Evolutionary conservation across 78 protist species (phyloP).

Genomic region (Tieghemostelium lacteum): DNA sequence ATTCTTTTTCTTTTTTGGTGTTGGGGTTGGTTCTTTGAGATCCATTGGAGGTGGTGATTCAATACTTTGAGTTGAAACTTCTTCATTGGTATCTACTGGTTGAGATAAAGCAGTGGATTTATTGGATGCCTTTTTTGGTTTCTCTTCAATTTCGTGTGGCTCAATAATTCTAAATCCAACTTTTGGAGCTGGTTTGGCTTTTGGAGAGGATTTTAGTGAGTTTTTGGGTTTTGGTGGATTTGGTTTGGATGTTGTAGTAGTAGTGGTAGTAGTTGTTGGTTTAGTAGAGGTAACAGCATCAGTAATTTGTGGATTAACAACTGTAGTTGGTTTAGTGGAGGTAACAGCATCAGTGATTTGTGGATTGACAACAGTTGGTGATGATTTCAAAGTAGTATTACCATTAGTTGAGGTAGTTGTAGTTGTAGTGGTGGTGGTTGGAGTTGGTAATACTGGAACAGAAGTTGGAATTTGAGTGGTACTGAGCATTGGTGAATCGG

Average conservation of each 20-base stretch:
- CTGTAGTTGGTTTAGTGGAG: not conserved
- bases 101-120: not conserved
- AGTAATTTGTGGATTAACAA: not conserved
- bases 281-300: not conserved
- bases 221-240: constrained; percentile 3
- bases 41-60: not conserved
- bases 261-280: not conserved
- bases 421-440: not conserved
- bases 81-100: not conserved
- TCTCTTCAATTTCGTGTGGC: constrained; percentile 12
- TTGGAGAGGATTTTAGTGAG: constrained; percentile 5
- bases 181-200: constrained; percentile 9
- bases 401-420: not conserved
- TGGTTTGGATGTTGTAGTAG: not conserved
- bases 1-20: constrained; percentile 5
- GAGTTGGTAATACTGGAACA: not conserved
- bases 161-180: constrained; percentile 55
- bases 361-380: not conserved
- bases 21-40: not conserved
- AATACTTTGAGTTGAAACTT: not conserved
- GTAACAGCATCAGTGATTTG: not conserved
- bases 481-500: not conserved
- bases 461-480: not conserved
- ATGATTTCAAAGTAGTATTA: not conserved
- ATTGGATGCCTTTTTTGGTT: not conserved